Conservation (phyloP, 306 rosid genomes). For the Rosa rugosa region DNA sequence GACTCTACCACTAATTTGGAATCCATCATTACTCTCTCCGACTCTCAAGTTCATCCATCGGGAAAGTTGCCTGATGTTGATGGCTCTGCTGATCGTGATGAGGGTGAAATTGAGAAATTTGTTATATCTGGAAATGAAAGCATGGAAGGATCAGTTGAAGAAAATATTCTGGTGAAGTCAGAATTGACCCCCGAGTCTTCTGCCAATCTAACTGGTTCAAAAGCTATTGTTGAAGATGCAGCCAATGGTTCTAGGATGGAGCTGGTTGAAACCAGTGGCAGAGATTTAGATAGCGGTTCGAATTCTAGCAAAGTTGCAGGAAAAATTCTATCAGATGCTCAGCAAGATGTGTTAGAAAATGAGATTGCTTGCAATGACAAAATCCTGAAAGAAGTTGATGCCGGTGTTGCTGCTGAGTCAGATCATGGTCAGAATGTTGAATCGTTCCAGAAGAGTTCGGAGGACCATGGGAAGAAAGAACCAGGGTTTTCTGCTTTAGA, state of each 20-base stretch:
- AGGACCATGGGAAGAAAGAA: constrained; percentile 27
- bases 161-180: constrained; percentile 16
- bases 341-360: constrained; percentile 24
- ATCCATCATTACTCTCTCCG: constrained; percentile 23
- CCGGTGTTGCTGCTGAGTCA: constrained; percentile 24
- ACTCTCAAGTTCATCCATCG: constrained; percentile 31
- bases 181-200: constrained; percentile 16
- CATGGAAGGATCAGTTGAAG: constrained; percentile 22
- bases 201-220: constrained; percentile 24
- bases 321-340: constrained; percentile 15
- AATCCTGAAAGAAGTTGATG: constrained; percentile 30
- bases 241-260: constrained; percentile 20
- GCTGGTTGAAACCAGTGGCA: constrained; percentile 33
- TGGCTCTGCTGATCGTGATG: constrained; percentile 22
- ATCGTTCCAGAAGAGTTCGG: constrained; percentile 30
- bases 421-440: constrained; percentile 25
- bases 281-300: constrained; percentile 12
- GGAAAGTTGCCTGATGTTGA: constrained; percentile 21
- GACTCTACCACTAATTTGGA: constrained; percentile 17
- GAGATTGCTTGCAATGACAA: constrained; percentile 29
- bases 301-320: constrained; percentile 20
- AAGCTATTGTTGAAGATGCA: constrained; percentile 36
- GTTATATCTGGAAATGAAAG: constrained; percentile 32
- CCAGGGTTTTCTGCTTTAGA: constrained; percentile 27
- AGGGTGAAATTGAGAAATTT: constrained; percentile 22